Evolutionary conservation across 116 monocot species (phyloP), one percentile per base, ranked within the genome.

Genomic region (Cymodocea nodosa): DNA sequence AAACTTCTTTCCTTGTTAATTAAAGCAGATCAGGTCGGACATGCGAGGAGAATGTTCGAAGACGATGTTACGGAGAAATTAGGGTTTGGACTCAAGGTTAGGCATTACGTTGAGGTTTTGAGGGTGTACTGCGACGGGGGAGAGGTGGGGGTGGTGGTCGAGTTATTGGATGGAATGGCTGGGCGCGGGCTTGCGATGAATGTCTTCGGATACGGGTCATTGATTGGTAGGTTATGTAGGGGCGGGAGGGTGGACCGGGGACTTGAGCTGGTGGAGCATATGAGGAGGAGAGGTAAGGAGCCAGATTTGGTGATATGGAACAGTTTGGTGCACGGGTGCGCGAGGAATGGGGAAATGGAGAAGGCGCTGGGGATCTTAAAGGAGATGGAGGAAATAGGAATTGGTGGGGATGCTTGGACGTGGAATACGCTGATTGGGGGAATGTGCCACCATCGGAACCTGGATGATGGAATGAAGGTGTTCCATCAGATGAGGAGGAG

Each of bases 401-500:
- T 65, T 17, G 44, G 24, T 22, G 25, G 39, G 23, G 70, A 78
- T 23, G 65, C 39, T 13, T 73, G 69, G 39, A 70, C 70, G 11
- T 82, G 67, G 18, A 82, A 82, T 50, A 52, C 35, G 50, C 63
- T 82, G 24, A 67, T 82, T 16, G 40, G 39, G 15, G 70, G 58
- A 5, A 19, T 68, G 25, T 67, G 71, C 37, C 39, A 74, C 60
- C 52, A 50, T 51, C 57, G 23, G 7, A 48, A 59, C 23, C 48
- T 62, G 3, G 51, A 58, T 25, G 75, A 65, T 55, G 78, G 74
- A 44, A 51, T 82, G 44, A 49, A 30, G 36, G 50, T 71, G 23
- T 75, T 74, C 19, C 22, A 20, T 20, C 22, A 52, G 24, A 77
- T 82, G 81, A 1, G 59, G 44, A 51, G 53, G 17, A 63, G 19